Evolutionary conservation across 2,329 filamentous ascomycete species (phyloP), one percentile per base, ranked within the genome.

Genomic region (Aspergillus tamarii): DNA sequence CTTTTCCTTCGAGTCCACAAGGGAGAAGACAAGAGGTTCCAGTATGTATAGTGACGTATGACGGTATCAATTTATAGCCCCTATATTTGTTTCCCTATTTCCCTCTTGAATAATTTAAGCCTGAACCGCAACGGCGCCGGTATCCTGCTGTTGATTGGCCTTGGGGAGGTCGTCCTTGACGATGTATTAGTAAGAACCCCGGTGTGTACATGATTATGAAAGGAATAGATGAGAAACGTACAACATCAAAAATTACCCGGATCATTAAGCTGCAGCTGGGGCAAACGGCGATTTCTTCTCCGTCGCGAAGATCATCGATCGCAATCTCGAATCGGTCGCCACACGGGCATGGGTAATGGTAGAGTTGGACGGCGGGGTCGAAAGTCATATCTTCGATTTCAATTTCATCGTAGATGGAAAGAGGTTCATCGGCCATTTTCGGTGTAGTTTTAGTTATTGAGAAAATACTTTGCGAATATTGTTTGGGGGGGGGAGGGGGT

Each of bases 341-440:
- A 80, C 95, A 99, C 1, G 95, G 95, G 78, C 95, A 99, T 16
- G 95, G 95, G 78, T 96, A 97, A 81, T 94, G 91, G 83, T 97
- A 99, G 71, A 97, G 90, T 78, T 97, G 90, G 46, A 93, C 86
- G 4, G 85, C 84, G 54, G 88, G 82, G 79, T 97, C 93, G 78
- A 88, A 97, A 73, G 91, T 95, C 93, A 97, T 96, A 81, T 99
- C 95, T 79, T 98, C 94, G 82, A 98, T 97, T 78, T 98, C 94
- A 80, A 98, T 94, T 80, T 97, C 94, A 75, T 98, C 94, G 84
- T 97, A 98, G 77, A 97, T 92, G 70, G 90, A 88, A 62, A 90
- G 79, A 59, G 87, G 84, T 68, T 90, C 75, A 75, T 89, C 88
- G 41, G 88, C 84, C 87, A 89, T 89, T 62, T 69, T 81, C 61